Percentiles rank a stretch among this genome's conserved stretches.
These are phyloP conservation scores for Talaromyces sp. DNA, from an alignment of 2,329 filamentous ascomycete species.

Conservation along the genomic window DNA sequence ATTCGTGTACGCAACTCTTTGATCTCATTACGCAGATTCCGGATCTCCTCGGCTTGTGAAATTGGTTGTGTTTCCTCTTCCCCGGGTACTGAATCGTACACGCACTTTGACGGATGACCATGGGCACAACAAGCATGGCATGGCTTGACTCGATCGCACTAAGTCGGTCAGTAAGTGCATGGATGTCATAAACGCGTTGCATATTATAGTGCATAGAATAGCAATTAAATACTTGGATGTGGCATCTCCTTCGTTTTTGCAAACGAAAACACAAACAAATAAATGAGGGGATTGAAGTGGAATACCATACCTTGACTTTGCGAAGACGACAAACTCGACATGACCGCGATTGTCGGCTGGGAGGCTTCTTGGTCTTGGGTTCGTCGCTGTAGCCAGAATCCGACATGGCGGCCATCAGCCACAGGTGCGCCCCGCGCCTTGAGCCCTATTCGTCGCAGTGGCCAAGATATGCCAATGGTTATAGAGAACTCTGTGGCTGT, in stretches of 20 bases:
- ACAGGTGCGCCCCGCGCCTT: slow-evolving; percentile 5
- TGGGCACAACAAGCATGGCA: slow-evolving; percentile 36
- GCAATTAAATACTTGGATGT: not conserved
- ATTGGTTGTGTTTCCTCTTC: slow-evolving; percentile 30
- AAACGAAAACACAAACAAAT: not conserved
- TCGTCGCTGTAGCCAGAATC: slow-evolving; percentile 3
- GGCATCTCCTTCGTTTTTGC: not conserved
- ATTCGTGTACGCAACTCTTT: slow-evolving; percentile 23
- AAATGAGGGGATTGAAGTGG: slow-evolving; percentile 9
- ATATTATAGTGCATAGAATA: not conserved
- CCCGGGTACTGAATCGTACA: slow-evolving; percentile 25
- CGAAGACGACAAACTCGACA: slow-evolving; percentile 33
- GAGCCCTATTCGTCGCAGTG: not conserved
- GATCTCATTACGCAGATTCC: slow-evolving; percentile 29
- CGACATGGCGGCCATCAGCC: slow-evolving; percentile 5
- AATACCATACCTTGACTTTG: slow-evolving; percentile 31
- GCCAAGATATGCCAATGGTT: not conserved
- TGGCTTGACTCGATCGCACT: slow-evolving; percentile 35
- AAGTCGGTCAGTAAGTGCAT: not conserved
- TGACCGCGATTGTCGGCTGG: slow-evolving; percentile 30
- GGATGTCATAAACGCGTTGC: not conserved
- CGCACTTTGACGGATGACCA: slow-evolving; percentile 33
- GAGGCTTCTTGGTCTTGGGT: slow-evolving; percentile 16
- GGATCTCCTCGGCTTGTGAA: slow-evolving; percentile 32
- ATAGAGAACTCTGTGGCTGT: slow-evolving; percentile 1